These are phyloP conservation scores for Haematococcus lacustris DNA, from an alignment of 139 green algal species.

Conservation along the genomic window DNA sequence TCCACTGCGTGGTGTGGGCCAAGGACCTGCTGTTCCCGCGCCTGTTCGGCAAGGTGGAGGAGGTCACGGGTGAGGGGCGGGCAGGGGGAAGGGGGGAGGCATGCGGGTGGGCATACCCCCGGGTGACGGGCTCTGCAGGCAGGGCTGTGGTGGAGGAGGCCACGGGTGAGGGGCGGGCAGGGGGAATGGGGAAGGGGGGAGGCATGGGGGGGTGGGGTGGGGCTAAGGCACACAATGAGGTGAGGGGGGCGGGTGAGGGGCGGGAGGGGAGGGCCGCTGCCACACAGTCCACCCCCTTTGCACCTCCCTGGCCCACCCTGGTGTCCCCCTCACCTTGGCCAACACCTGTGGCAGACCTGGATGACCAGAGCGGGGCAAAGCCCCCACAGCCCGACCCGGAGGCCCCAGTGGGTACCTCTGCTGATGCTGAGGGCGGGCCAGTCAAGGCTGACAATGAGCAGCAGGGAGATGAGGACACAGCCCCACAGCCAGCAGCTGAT, in stretches of 20 bases:
- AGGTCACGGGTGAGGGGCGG: constrained; percentile 44
- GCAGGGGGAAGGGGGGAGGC: no score
- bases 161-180: no score
- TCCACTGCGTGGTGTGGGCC: constrained; percentile 97
- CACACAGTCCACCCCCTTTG: no score
- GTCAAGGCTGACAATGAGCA: background rate
- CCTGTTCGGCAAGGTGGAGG: constrained; percentile 78
- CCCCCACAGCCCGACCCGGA: background rate
- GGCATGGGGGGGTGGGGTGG: no score
- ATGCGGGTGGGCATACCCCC: no score
- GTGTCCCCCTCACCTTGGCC: background rate
- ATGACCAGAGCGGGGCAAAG: constrained; percentile 6
- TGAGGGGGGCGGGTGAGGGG: no score
- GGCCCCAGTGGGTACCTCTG: background rate
- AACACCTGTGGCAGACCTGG: constrained; percentile 17
- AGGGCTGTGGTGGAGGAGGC: no score
- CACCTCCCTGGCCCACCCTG: no score
- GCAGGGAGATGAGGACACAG: background rate
- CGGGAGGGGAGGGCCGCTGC: no score
- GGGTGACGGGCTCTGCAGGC: no score
- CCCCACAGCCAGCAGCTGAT: background rate
- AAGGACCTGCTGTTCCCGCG: constrained; percentile 94
- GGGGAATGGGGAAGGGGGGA: no score
- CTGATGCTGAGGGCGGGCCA: background rate
- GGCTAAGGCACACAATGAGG: no score